Base-by-base conservation (phyloP, 225 moss, liverwort and hornwort species). In the Neckera pumila region DNA sequence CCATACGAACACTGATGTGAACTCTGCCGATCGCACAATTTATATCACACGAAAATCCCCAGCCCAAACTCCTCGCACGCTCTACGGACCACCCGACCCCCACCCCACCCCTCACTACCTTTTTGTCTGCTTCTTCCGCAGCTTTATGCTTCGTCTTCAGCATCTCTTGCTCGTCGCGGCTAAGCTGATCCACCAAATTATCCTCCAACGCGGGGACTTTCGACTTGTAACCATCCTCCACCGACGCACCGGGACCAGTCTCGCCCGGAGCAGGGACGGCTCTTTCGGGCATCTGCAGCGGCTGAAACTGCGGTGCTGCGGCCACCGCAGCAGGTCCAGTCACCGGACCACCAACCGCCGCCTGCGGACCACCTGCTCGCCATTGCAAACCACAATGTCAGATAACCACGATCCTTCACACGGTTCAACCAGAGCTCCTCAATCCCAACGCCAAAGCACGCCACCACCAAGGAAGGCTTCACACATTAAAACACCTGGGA, bases 81-180 rank as follows among this genome's bases (percentile, higher is more conserved):
- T 38, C 40, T 33, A 42, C 79, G 20, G 33, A 22, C 10, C 49
- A 63, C 64, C 31, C 19, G 6, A 21, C 22, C 53, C 47, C 83
- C 79, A 17, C 7, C 14, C 80, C 17, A 12, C 73, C 85, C 62
- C 79, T 33, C 10, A 13, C 31, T 91, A 98, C 98, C 96, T 99
- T 99, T 89, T 95, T 99, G 89, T 99, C 97, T 57, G 99, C 99
- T 87, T 94, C 99, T 91, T 96, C 99, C 20, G 99, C 96, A 92
- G 94, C 96, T 91, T 95, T 95, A 26, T 97, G 99, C 88, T 97
- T 99, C 57, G 99, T 95, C 91, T 92, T 99, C 87, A 97, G 90
- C 89, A 95, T 96, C 90, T 97, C 97, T 89, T 97, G 97, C 92
- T 99, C 97, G 89, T 97, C 97, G 70, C 90, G 97, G 85, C 94